Base-by-base conservation (phyloP, 148 eudicot species). In the Diospyros kaki region DNA sequence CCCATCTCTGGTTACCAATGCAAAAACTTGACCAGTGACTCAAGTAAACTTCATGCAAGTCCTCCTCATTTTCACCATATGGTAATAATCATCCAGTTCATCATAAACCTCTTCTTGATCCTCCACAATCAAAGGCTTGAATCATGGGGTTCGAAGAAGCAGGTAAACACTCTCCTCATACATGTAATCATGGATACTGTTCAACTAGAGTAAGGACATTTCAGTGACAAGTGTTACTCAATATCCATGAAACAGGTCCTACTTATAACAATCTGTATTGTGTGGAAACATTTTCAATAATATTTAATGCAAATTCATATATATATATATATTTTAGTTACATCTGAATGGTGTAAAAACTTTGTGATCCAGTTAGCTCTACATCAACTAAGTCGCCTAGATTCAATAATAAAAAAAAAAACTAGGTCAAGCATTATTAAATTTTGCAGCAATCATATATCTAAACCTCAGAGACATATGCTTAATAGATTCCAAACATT, bases 1-100 rank as follows among this genome's bases (percentile, higher is more conserved):
- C 98, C 98, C 96, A 93, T 76, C 98, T 82, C 40, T 91, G 79
- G 77, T 90, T 93, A 5, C 98, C 96, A 62, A 93, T 89, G 28
- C 93, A 88, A 62, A 87, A 69, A 54, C 75, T 83, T 3, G 93
- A 55, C 38, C 93, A 85, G 77, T 76, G 77, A 45, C 80, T 68
- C 9, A 83, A 76, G 81, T 89, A 86, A n/a, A 66, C 84, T 6
- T 90, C 89, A 42, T 86, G 28, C 28, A 28, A 28, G 28, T 28
- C 28, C 28, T 28, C 87, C 55, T 82, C 89, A 0, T 83, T 87
- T 38, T 87, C 46, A 60, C 74, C 75, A 48, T 84, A 84, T 3
- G 50, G 39, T 82, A 82, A 17, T 80, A 79, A 40, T 87, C 87
- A 39, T 83, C 88, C 8, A 75, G 58, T 3, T 87, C 86, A 56